A percentile compares a stretch with the other conserved stretches of the same genome.
Evolutionary conservation across 2,329 filamentous ascomycete species (phyloP).

Genomic region (Trichoderma koningiopsis): DNA sequence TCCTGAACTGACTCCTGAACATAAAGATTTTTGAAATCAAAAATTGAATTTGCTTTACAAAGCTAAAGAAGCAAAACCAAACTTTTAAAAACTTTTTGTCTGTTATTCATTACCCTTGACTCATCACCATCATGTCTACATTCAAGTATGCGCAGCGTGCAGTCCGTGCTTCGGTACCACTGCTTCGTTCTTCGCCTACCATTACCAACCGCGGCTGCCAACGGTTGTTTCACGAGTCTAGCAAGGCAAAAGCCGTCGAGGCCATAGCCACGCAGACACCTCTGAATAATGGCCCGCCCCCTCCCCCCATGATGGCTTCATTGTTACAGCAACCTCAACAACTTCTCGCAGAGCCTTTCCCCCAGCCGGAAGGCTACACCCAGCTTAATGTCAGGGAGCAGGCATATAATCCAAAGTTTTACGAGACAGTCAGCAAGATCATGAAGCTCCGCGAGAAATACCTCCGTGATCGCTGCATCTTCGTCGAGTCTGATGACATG

Average conservation of each 20-base stretch:
- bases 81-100: constrained; percentile 1
- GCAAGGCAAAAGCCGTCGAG: constrained; percentile 31
- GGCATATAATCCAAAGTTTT: constrained; percentile 32
- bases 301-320: constrained; percentile 11
- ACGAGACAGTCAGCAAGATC: constrained; percentile 33
- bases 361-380: constrained; percentile 9
- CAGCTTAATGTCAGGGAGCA: constrained; percentile 33
- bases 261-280: constrained; percentile 27
- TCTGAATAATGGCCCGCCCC: constrained; percentile 12
- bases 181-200: constrained; percentile 20
- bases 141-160: constrained; percentile 26
- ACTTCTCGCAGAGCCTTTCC: constrained; percentile 5
- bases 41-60: constrained; percentile 23
- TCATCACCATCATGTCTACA: constrained; percentile 25
- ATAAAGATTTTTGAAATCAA: constrained; percentile 20
- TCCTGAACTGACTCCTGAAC: constrained; percentile 28
- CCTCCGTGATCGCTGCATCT: constrained; percentile 33
- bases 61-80: constrained; percentile 9
- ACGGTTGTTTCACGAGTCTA: constrained; percentile 32
- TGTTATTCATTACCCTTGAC: background rate
- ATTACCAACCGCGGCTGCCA: constrained; percentile 14
- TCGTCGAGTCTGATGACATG: constrained; percentile 34
- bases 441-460: constrained; percentile 33
- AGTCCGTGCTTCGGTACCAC: constrained; percentile 27
- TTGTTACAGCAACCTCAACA: constrained; percentile 13